A percentile compares a stretch with the other conserved stretches of the same genome.
Conservation (phyloP, 768 basidiomycete genomes). For the Leucocoprinus sp. region DNA sequence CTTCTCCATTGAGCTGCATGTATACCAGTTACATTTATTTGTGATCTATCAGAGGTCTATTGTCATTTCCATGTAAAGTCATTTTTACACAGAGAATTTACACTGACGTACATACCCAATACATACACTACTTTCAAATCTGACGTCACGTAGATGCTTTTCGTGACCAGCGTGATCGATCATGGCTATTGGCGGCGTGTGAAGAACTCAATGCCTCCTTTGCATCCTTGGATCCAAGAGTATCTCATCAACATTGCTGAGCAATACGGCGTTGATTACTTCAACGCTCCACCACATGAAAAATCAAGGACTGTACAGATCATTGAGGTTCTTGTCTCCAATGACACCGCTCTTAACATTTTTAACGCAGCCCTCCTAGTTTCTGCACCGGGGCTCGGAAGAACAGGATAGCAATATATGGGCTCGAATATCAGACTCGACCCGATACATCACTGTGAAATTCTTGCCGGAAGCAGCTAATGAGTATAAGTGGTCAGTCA, state of each 20-base stretch:
- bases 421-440: slow-evolving; percentile 57
- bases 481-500: slow-evolving; percentile 32
- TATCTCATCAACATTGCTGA: slow-evolving; percentile 46
- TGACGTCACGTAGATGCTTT: slow-evolving; percentile 9
- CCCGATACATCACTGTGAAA: slow-evolving; percentile 39
- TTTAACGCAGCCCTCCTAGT: slow-evolving; percentile 26
- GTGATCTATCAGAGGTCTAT: slow-evolving; percentile 9
- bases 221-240: slow-evolving; percentile 48
- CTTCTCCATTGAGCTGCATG: not conserved
- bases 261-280: slow-evolving; percentile 39
- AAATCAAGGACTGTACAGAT: slow-evolving; percentile 52
- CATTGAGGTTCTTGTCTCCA: slow-evolving; percentile 33
- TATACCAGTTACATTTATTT: slow-evolving; percentile 10
- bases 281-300: slow-evolving; percentile 21
- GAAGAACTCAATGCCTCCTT: slow-evolving; percentile 9
- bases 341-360: slow-evolving; percentile 1
- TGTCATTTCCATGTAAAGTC: not conserved
- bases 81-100: not conserved
- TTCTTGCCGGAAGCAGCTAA: slow-evolving; percentile 45
- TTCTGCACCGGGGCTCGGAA: slow-evolving; percentile 40
- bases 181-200: too few relatives aligned
- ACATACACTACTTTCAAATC: not conserved
- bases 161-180: slow-evolving; percentile 1
- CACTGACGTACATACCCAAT: slow-evolving; percentile 3
- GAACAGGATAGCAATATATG: slow-evolving; percentile 41